These are phyloP conservation scores for Phytopythium delawarense DNA, from an alignment of 352 stramenopile genomes.

Conservation along the genomic window DNA sequence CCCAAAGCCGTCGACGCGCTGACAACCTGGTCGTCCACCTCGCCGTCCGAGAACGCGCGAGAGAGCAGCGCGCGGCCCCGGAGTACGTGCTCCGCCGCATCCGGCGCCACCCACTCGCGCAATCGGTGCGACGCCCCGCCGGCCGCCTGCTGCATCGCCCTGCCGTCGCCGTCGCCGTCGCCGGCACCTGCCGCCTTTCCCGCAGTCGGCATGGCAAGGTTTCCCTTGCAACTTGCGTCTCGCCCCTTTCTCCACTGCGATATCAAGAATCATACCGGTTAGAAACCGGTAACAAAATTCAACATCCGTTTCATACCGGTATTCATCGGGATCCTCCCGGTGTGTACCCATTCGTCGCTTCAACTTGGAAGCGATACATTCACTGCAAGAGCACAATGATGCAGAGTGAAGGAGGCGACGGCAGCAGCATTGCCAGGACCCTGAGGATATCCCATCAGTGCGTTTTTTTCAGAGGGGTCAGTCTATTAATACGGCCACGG, in stretches of 20 bases:
- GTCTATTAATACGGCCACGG: neutral
- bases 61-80: constrained; percentile 3
- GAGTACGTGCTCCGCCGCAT: neutral
- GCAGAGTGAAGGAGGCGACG: neutral
- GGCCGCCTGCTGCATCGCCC: neutral
- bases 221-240: neutral
- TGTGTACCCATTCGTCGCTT: neutral
- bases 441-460: no score
- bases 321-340: neutral
- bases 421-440: neutral
- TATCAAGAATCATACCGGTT: neutral
- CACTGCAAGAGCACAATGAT: no score
- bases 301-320: neutral
- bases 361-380: no score
- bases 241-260: neutral
- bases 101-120: neutral
- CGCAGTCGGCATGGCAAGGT: neutral
- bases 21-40: neutral
- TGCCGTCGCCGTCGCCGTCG: neutral
- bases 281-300: constrained; percentile 5
- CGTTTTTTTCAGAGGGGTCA: neutral
- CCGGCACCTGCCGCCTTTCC: neutral
- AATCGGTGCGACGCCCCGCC: neutral
- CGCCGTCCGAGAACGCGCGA: constrained; percentile 8
- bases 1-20: neutral